Conservation (phyloP, 305 asterid species). For the Plantago coronopus region DNA sequence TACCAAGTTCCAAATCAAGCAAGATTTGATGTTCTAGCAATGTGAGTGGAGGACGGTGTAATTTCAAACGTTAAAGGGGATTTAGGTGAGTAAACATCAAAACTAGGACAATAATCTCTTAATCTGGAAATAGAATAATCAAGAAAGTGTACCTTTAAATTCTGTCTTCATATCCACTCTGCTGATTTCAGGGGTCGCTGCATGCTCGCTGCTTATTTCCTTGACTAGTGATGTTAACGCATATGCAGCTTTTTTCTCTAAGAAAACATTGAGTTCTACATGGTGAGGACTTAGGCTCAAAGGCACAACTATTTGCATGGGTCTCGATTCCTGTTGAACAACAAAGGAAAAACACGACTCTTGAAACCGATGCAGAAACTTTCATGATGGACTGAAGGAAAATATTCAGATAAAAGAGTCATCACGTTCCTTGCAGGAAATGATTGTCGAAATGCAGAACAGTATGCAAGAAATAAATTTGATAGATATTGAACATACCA, state of each 20-base stretch:
- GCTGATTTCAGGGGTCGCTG: conserved; percentile 66
- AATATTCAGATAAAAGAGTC: not conserved
- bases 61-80: not conserved
- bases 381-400: not conserved
- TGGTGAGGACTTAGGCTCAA: conserved; percentile 79
- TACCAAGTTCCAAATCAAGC: no score
- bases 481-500: conserved; percentile 40
- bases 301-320: conserved; percentile 59
- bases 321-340: conserved; percentile 54
- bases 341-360: not conserved
- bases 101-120: not conserved
- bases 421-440: not conserved
- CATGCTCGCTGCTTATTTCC: conserved; percentile 54
- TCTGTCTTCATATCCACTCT: conserved; percentile 43
- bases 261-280: conserved; percentile 62
- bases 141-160: conserved; percentile 49
- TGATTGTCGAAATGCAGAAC: conserved; percentile 3
- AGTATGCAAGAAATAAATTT: conserved; percentile 1
- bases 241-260: conserved; percentile 59
- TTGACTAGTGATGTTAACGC: conserved; percentile 73
- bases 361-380: not conserved
- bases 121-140: not conserved
- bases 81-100: not conserved
- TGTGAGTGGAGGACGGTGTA: not conserved
- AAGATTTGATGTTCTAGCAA: not conserved